These are phyloP conservation scores for Parascedosporium putredinis DNA, from an alignment of 2,329 filamentous ascomycete species.

Conservation along the genomic window DNA sequence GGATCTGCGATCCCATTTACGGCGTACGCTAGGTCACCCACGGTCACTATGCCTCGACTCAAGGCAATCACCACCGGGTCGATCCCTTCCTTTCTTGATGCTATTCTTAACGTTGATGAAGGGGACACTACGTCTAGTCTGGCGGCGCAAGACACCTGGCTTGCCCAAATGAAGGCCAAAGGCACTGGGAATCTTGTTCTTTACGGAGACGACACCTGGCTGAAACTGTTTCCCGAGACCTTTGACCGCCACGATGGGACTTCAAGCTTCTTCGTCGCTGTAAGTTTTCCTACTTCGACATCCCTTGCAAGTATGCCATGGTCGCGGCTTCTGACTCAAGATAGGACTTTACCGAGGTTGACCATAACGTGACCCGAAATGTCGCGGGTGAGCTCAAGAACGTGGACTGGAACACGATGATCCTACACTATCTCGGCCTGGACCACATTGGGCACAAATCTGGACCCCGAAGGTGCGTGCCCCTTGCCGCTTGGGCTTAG, in stretches of 20 bases:
- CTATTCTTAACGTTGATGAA: constrained; percentile 93
- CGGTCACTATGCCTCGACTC: constrained; percentile 94
- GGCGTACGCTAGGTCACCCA: constrained; percentile 89
- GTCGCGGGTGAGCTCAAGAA: constrained; percentile 64
- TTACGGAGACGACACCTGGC: constrained; percentile 97
- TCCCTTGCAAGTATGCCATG: too few species aligned
- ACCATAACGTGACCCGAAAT: constrained; percentile 93
- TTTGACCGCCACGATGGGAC: constrained; percentile 87
- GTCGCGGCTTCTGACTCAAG: too few species aligned
- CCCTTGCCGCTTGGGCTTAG: neutral
- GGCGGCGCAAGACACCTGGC: constrained; percentile 85
- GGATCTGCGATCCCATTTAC: constrained; percentile 87
- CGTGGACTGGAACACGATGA: constrained; percentile 83
- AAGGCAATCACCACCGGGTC: constrained; percentile 97
- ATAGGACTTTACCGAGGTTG: constrained; percentile 94
- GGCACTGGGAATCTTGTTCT: constrained; percentile 69
- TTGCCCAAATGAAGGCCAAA: constrained; percentile 78
- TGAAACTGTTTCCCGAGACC: constrained; percentile 85
- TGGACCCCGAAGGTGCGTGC: constrained; percentile 62
- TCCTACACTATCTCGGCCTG: constrained; percentile 89
- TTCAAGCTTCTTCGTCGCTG: constrained; percentile 95
- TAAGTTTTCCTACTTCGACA: constrained; percentile 35
- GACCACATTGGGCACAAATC: constrained; percentile 98
- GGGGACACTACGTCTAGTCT: constrained; percentile 84
- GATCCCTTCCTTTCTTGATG: constrained; percentile 94